Conservation (phyloP, 2,329 filamentous ascomycete species). For the Calcarisporium arbuscula region DNA sequence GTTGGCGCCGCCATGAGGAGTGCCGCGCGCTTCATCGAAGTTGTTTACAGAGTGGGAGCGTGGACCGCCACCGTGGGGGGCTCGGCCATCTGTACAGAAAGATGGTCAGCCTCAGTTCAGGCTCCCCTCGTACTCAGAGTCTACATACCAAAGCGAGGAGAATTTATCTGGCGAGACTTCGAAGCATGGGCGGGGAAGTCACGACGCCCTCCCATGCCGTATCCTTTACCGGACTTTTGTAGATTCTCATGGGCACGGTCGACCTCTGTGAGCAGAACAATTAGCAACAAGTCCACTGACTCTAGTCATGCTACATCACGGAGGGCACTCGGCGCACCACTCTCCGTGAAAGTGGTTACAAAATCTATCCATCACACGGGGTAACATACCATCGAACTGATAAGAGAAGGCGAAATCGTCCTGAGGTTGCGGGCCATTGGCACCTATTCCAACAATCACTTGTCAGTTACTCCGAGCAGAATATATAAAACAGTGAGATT, state of each 20-base stretch:
- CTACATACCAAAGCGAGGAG: conserved; percentile 2
- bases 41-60: conserved; percentile 83
- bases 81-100: conserved; percentile 58
- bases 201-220: conserved; percentile 66
- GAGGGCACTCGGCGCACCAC: no score
- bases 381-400: conserved; percentile 87
- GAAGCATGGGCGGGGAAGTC: conserved; percentile 52
- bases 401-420: conserved; percentile 79
- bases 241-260: conserved; percentile 94
- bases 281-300: conserved; percentile 22
- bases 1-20: conserved; percentile 68
- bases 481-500: conserved; percentile 3
- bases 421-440: conserved; percentile 66
- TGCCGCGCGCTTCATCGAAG: conserved; percentile 63
- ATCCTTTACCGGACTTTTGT: conserved; percentile 93
- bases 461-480: conserved; percentile 6
- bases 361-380: no score
- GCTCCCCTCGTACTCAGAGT: no score
- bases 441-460: conserved; percentile 43
- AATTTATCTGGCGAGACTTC: no score
- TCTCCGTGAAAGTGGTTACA: no score
- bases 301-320: no score
- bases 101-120: conserved; percentile 16
- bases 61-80: conserved; percentile 54
- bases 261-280: conserved; percentile 77